Percentiles rank a stretch among this genome's conserved stretches.
phyloP scores from a whole-genome alignment of 2,329 filamentous ascomycete genomes.

The Penicillium digitatum region DNA sequence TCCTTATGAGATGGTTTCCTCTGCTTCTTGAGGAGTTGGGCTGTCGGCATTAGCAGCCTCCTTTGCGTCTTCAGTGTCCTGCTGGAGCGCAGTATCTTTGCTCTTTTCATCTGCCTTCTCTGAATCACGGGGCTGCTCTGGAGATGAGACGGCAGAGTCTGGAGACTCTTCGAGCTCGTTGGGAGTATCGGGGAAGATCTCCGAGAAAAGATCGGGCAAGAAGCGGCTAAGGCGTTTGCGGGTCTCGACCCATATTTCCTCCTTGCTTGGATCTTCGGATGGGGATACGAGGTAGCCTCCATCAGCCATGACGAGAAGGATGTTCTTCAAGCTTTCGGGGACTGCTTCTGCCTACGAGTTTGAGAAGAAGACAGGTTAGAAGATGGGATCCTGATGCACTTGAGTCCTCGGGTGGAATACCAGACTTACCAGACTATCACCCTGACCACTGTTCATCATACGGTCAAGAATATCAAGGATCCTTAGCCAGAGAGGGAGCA shows the following conservation, averaged over 20 bases:
- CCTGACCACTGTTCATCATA: conserved; percentile 91
- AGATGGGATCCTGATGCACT: neutral
- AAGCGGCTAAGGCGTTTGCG: conserved; percentile 58
- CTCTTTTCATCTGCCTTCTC: conserved; percentile 13
- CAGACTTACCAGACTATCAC: conserved; percentile 71
- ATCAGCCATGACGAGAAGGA: conserved; percentile 89
- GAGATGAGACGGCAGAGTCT: conserved; percentile 19
- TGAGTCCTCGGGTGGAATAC: conserved; percentile 3
- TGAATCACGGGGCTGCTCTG: conserved; percentile 16
- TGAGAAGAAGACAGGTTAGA: conserved; percentile 3
- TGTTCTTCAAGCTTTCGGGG: conserved; percentile 92
- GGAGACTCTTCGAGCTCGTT: conserved; percentile 21
- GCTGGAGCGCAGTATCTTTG: conserved; percentile 6
- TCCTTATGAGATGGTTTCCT: conserved; percentile 4
- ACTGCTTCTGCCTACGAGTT: conserved; percentile 77
- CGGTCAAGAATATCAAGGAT: conserved; percentile 94
- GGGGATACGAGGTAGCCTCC: conserved; percentile 78
- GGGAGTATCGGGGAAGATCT: conserved; percentile 51
- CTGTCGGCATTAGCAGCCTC: conserved; percentile 2
- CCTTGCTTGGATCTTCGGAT: conserved; percentile 46
- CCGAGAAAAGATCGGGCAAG: conserved; percentile 55
- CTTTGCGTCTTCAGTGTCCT: neutral
- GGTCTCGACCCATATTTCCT: conserved; percentile 59
- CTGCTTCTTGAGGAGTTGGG: neutral
- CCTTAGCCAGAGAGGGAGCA: conserved; percentile 86